These are phyloP conservation scores for Macrophomina tecta DNA, from an alignment of 2,329 filamentous ascomycete genomes.

Conservation along the genomic window DNA sequence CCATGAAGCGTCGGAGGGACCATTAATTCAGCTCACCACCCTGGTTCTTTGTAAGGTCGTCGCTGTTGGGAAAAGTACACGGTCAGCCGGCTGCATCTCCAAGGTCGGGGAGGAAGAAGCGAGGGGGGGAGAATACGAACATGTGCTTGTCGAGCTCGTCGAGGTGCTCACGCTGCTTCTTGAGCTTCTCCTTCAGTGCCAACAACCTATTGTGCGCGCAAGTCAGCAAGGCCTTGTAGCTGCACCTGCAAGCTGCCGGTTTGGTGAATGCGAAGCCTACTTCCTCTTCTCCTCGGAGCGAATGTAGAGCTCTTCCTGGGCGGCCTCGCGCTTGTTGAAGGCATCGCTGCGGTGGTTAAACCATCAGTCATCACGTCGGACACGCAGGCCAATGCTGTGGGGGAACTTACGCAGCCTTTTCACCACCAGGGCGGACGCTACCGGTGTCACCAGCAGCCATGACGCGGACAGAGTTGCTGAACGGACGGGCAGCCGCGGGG, in stretches of 20 bases:
- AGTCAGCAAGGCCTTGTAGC: not conserved
- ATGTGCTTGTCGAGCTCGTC: conserved; percentile 86
- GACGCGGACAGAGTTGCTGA: conserved; percentile 50
- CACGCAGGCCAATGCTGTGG: conserved; percentile 14
- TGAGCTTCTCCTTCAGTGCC: conserved; percentile 71
- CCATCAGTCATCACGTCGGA: conserved; percentile 27
- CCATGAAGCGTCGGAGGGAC: not conserved
- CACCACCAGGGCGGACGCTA: conserved; percentile 48
- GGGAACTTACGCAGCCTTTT: conserved; percentile 41
- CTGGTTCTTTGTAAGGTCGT: conserved; percentile 76
- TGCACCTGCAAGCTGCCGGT: not conserved
- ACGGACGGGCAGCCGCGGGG: conserved; percentile 46
- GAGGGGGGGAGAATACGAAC: conserved; percentile 57
- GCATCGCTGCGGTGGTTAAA: conserved; percentile 68
- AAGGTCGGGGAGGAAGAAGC: not conserved
- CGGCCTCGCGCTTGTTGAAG: conserved; percentile 90
- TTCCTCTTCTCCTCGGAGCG: conserved; percentile 88
- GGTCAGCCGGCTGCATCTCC: conserved; percentile 25
- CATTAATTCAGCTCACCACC: conserved; percentile 61
- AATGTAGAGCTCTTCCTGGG: conserved; percentile 84
- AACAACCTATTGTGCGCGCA: conserved; percentile 59
- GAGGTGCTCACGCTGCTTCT: conserved; percentile 81
- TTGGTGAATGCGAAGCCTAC: conserved; percentile 44
- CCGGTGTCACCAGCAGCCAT: conserved; percentile 54
- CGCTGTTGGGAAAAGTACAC: conserved; percentile 56